Percentiles rank a stretch among this genome's conserved stretches.
Evolutionary conservation across 169 alveolate species (phyloP).

Genomic region (Plasmodium inui): DNA sequence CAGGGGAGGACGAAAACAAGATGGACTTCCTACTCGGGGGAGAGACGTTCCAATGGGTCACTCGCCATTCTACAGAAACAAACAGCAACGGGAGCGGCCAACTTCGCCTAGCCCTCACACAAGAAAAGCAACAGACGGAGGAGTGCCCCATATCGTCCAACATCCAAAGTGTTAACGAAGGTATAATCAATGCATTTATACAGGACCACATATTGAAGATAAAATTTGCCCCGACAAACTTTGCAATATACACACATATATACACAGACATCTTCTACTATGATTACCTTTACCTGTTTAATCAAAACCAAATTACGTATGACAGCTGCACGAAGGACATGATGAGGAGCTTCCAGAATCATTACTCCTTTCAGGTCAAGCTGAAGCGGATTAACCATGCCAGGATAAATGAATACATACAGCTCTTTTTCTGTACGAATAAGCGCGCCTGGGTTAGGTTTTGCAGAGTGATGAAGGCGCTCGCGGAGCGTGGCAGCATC

Average conservation of each 20-base stretch:
- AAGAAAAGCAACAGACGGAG: background rate
- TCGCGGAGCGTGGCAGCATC: background rate
- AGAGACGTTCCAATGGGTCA: no score
- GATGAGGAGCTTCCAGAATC: conserved; percentile 2
- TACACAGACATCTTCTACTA: conserved; percentile 70
- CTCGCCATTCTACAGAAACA: background rate
- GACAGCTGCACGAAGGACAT: conserved; percentile 18
- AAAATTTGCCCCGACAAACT: conserved; percentile 10
- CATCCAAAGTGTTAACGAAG: conserved; percentile 23
- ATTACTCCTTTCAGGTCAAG: conserved; percentile 35
- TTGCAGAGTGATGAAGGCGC: background rate
- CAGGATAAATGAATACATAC: conserved; percentile 33
- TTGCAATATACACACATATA: conserved; percentile 62
- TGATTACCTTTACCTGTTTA: conserved; percentile 57
- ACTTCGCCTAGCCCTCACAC: background rate
- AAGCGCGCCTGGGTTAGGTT: conserved; percentile 10
- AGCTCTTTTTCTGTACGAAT: conserved; percentile 22
- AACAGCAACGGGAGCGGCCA: background rate
- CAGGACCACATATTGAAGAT: conserved; percentile 45
- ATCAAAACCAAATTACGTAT: conserved; percentile 24
- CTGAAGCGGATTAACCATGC: conserved; percentile 36
- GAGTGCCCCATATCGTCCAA: conserved; percentile 38
- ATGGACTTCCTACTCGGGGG: background rate
- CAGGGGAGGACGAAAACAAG: background rate
- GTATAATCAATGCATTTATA: conserved; percentile 34